phyloP scores from a whole-genome alignment of 768 basidiomycete species.

The Boletus sp. region DNA sequence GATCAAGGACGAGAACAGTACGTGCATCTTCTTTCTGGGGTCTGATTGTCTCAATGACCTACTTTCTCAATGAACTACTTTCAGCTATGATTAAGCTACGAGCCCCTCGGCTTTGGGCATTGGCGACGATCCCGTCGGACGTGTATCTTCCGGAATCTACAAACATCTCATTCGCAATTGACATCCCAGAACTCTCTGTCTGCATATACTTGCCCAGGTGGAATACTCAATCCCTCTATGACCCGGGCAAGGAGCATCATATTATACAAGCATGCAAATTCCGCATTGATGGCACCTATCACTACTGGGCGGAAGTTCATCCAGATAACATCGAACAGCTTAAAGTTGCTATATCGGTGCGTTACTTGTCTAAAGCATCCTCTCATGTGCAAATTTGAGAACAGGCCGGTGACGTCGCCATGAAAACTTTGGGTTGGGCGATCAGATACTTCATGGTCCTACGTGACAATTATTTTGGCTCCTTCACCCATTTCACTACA shows the following conservation, averaged over 20 bases:
- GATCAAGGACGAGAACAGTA: slow-evolving; percentile 81
- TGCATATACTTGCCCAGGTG: slow-evolving; percentile 77
- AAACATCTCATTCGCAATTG: slow-evolving; percentile 60
- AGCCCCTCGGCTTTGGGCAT: slow-evolving; percentile 53
- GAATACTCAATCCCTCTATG: slow-evolving; percentile 79
- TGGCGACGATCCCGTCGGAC: slow-evolving; percentile 61
- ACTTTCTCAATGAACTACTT: not conserved
- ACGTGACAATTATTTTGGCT: slow-evolving; percentile 91
- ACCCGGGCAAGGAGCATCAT: slow-evolving; percentile 54
- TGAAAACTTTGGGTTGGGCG: slow-evolving; percentile 82
- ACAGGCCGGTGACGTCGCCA: slow-evolving; percentile 52
- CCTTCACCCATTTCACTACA: slow-evolving; percentile 90
- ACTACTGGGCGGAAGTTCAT: slow-evolving; percentile 63
- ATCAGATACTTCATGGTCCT: slow-evolving; percentile 85
- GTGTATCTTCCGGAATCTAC: slow-evolving; percentile 70
- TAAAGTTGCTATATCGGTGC: slow-evolving; percentile 60
- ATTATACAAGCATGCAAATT: slow-evolving; percentile 59
- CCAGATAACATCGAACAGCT: slow-evolving; percentile 78
- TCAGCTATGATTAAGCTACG: slow-evolving; percentile 70
- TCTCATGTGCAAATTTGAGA: not conserved
- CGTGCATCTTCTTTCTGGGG: slow-evolving; percentile 4
- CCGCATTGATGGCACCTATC: slow-evolving; percentile 65
- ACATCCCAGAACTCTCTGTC: slow-evolving; percentile 54
- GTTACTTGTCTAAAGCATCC: not conserved
- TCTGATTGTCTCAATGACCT: not conserved